Base-by-base conservation (phyloP, 345 rosid species). In the Carallia pectinifolia region DNA sequence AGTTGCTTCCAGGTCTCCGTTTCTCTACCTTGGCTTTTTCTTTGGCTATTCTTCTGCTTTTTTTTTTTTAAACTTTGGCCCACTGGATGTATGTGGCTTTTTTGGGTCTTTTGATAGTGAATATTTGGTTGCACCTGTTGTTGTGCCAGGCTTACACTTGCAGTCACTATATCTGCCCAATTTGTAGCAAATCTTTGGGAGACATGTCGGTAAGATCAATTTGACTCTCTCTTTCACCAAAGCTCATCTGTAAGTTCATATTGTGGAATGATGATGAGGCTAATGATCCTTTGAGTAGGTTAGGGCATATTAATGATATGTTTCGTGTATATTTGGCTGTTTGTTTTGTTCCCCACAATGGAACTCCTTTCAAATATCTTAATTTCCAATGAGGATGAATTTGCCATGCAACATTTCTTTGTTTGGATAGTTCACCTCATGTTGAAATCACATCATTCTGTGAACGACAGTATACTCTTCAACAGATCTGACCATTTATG, bases 101-200 rank as follows among this genome's bases (percentile, higher is more conserved):
- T 53, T 60, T 61, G 33, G 27, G 1, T 47, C 47, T 68, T 67
- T 23, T 75, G 58, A 59, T 71, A 56, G 53, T 0, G 66, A 27
- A 58, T 34, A 65, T 77, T 50, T 52, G 8, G 39, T 16, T 44
- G 19, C 50, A 38, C 61, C 53, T 76, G 72, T 16, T 54, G 39
- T 71, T 74, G 38, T 72, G 39, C 34, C 77, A 86, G 89, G 87
- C 89, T 38, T 86, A 86, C 68, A 84, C 89, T 37, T 81, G 84
- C 83, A 83, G 87, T 69, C 89, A 83, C 76, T 86, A 86, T 72
- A 78, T 79, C 77, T 86, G 89, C 61, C 89, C 89, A 33, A 83
- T 86, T 48, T 86, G 89, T 68, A 81, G 89, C 87, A 86, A 86
- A 73, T 86, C 89, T 4, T 58, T 86, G 81, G 89, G 89, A 71